A percentile compares a stretch with the other conserved stretches of the same genome.
Conservation (phyloP, 495 filamentous ascomycete genomes). For the Achaetomiella virescens region DNA sequence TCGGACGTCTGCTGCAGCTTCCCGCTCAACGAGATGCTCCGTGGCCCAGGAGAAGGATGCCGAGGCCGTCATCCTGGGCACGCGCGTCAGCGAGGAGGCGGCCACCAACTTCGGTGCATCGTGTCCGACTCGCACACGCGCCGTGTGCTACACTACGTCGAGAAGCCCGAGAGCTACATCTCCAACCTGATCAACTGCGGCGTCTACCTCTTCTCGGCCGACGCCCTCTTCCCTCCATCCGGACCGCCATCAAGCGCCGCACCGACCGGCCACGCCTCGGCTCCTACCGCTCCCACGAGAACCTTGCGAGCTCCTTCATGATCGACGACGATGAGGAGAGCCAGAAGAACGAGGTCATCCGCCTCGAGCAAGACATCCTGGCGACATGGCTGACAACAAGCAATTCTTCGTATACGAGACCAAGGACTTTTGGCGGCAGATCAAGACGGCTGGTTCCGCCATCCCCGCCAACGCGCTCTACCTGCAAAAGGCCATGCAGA, state of each 20-base stretch:
- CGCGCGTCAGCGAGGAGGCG: conserved; percentile 83
- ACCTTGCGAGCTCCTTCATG: conserved; percentile 76
- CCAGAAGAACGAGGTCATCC: conserved; percentile 79
- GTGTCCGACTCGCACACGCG: conserved; percentile 92
- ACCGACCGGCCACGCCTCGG: conserved; percentile 86
- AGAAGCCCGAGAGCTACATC: conserved; percentile 98
- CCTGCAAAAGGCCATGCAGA: conserved; percentile 89
- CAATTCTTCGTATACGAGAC: conserved; percentile 99
- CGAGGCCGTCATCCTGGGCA: conserved; percentile 95
- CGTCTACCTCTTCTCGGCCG: conserved; percentile 93
- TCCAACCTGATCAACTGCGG: conserved; percentile 99
- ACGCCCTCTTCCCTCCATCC: conserved; percentile 94
- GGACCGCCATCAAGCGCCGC: conserved; percentile 91
- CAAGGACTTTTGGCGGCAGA: conserved; percentile 99
- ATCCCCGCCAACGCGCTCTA: conserved; percentile 97
- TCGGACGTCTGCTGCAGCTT: conserved; percentile 99
- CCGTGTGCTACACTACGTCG: conserved; percentile 97
- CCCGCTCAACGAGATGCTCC: conserved; percentile 90
- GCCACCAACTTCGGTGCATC: conserved; percentile 98
- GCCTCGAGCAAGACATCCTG: conserved; percentile 97
- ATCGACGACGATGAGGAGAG: conserved; percentile 68
- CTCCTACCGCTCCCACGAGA: conserved; percentile 92
- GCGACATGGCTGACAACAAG: conserved; percentile 93
- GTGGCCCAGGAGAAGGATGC: conserved; percentile 94
- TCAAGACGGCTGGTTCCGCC: conserved; percentile 97